Evolutionary conservation across 2,329 filamentous ascomycete species (phyloP), one percentile per base, ranked within the genome.

Genomic region (Fusarium globosum): DNA sequence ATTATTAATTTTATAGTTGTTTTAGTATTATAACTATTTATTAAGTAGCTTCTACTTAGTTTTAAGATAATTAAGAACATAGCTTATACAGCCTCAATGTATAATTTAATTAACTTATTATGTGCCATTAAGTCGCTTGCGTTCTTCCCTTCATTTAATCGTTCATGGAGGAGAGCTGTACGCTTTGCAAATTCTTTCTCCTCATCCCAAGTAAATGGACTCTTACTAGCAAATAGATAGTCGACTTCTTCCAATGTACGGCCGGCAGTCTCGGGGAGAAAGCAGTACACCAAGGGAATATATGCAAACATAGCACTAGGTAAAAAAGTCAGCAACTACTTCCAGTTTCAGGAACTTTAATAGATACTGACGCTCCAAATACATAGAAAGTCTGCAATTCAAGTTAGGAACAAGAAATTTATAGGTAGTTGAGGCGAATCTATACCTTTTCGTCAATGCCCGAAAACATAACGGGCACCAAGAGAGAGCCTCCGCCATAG

Each of bases 401-500:
- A 16, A 35, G 62, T 65, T 26, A 61, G 62, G n/a, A 46, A 16
- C n/a, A 6, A 26, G 21, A 46, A 23, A 23, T 4, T 4, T 1
- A 3, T 21, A 16, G 21, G 14, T 30, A n/a, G 8, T 41, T 15
- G 7, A 16, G 23, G 9, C 4, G 6, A 26, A 11, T 23, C 11
- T 39, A 7, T 65, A 65, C 62, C 56, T 65, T 65, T 35, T 65
- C 62, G 23, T 61, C 45, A n/a, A 65, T 61, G 18, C 62, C 45
- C 3, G 56, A 65, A 39, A 65, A 65, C 56, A 65, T 65, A 7
- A 65, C 15, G 15, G 62, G 62, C 11, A 65, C 62, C 33, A 61
- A 33, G 2, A 65, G 62, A 7, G 62, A 68, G 14, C 66, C 64
- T 48, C 69, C 58, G 5, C 73, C 73, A 9, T 73, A 69, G 33